A percentile compares a stretch with the other conserved stretches of the same genome.
Conservation (phyloP, 768 basidiomycete species). For the Phlebiopsis gigantea region DNA sequence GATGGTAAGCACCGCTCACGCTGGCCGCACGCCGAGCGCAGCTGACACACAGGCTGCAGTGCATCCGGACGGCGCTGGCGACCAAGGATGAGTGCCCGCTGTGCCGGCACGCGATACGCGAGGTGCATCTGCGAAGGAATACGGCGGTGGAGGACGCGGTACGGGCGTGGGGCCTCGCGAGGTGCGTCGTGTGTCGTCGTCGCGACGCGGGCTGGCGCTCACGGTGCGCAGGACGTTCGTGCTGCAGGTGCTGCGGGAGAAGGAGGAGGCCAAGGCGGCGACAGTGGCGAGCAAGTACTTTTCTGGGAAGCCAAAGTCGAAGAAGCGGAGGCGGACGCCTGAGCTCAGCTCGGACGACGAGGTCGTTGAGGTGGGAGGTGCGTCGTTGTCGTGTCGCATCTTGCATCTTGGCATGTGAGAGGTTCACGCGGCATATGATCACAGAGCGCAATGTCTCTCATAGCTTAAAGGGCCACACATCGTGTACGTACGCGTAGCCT, state of each 20-base stretch:
- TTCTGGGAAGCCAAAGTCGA: neutral
- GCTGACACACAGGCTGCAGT: slow-evolving; percentile 39
- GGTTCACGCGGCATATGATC: too few species aligned
- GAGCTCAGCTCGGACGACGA: slow-evolving; percentile 25
- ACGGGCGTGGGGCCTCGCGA: slow-evolving; percentile 62
- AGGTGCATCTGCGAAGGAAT: slow-evolving; percentile 63
- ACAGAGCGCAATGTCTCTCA: neutral
- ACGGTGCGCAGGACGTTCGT: slow-evolving; percentile 14
- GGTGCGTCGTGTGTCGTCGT: slow-evolving; percentile 37
- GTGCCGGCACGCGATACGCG: slow-evolving; percentile 55
- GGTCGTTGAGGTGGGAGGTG: slow-evolving; percentile 19
- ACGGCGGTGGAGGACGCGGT: slow-evolving; percentile 66
- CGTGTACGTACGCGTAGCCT: neutral
- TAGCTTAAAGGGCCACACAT: neutral
- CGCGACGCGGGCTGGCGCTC: neutral
- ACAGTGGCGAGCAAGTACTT: neutral
- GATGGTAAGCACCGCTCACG: slow-evolving; percentile 33
- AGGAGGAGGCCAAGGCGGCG: neutral
- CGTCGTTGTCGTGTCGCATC: neutral
- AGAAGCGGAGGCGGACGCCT: slow-evolving; percentile 6
- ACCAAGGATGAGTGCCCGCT: slow-evolving; percentile 66
- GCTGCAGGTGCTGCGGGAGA: slow-evolving; percentile 8
- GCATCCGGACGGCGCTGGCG: slow-evolving; percentile 56
- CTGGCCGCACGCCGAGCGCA: neutral
- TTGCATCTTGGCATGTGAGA: neutral